These are phyloP conservation scores for Cordyceps pruinosa DNA, from an alignment of 2,329 filamentous ascomycete genomes.

Conservation along the genomic window DNA sequence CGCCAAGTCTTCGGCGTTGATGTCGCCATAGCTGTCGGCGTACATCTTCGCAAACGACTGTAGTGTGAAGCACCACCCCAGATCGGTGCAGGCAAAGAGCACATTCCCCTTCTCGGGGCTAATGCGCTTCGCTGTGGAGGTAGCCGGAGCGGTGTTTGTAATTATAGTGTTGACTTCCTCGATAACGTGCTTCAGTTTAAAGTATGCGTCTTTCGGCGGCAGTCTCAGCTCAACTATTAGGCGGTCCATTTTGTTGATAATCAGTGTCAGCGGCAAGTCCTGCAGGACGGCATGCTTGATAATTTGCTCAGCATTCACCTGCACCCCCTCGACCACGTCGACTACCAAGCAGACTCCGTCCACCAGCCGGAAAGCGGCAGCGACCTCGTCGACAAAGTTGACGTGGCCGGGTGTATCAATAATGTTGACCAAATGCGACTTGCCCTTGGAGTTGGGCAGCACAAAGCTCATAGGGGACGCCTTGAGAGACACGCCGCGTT, in stretches of 20 bases:
- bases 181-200: conserved; percentile 97
- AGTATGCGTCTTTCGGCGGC: conserved; percentile 92
- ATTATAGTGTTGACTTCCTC: conserved; percentile 97
- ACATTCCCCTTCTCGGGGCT: conserved; percentile 98
- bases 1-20: conserved; percentile 79
- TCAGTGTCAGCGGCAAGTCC: conserved; percentile 77
- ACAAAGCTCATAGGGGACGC: conserved; percentile 90
- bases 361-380: conserved; percentile 74
- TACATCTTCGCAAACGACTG: conserved; percentile 97
- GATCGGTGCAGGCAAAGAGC: conserved; percentile 86
- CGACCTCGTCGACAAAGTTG: conserved; percentile 97
- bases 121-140: conserved; percentile 70
- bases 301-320: conserved; percentile 92
- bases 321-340: conserved; percentile 97
- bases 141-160: conserved; percentile 75
- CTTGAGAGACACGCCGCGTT: conserved; percentile 87
- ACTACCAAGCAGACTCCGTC: conserved; percentile 92
- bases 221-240: conserved; percentile 90
- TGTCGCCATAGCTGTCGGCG: conserved; percentile 73
- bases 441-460: conserved; percentile 79
- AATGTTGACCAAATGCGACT: conserved; percentile 92
- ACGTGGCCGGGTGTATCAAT: conserved; percentile 96
- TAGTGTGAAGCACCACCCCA: conserved; percentile 96
- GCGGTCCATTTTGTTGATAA: conserved; percentile 97
- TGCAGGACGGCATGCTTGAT: conserved; percentile 93